Evolutionary conservation across 23 red algal species (phyloP).

Genomic region (Agarophyton chilense): DNA sequence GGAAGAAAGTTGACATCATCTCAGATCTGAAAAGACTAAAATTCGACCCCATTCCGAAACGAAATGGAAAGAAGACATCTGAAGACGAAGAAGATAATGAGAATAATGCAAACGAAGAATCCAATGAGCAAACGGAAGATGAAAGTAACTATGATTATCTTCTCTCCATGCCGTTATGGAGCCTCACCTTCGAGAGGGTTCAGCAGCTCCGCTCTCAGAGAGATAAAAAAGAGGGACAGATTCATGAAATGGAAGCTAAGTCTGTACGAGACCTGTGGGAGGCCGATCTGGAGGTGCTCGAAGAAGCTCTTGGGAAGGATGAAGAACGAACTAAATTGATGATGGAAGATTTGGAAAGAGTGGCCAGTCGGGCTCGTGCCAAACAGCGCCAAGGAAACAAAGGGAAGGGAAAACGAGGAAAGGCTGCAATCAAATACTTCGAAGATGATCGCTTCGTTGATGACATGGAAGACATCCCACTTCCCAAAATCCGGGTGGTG

Average conservation of each 20-base stretch:
- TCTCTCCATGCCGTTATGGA: conserved; percentile 90
- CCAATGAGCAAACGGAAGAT: conserved; percentile 8
- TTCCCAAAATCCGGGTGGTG: conserved; percentile 29
- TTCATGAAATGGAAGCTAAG: conserved; percentile 60
- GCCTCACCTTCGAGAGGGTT: conserved; percentile 87
- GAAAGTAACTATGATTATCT: conserved; percentile 83
- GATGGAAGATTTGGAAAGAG: conserved; percentile 56
- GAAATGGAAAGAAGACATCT: background rate
- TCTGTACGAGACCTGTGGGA: conserved; percentile 75
- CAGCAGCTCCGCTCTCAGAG: conserved; percentile 72
- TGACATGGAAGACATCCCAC: conserved; percentile 37
- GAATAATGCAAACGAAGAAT: conserved; percentile 3
- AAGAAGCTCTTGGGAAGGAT: conserved; percentile 59
- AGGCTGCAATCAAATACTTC: conserved; percentile 22
- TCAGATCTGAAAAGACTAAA: conserved; percentile 71
- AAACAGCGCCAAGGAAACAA: conserved; percentile 5
- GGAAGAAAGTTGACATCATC: conserved; percentile 72
- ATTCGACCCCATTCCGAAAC: conserved; percentile 69
- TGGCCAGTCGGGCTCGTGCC: conserved; percentile 35
- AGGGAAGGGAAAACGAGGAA: conserved; percentile 40
- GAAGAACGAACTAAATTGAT: conserved; percentile 22
- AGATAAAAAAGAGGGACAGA: conserved; percentile 78
- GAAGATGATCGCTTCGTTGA: conserved; percentile 21
- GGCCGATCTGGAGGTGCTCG: conserved; percentile 75
- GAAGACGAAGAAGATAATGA: conserved; percentile 57